Evolutionary conservation across 176 grass and related monocot genomes (phyloP), one percentile per base, ranked within the genome.

Genomic region (Tillandsia leiboldiana): DNA sequence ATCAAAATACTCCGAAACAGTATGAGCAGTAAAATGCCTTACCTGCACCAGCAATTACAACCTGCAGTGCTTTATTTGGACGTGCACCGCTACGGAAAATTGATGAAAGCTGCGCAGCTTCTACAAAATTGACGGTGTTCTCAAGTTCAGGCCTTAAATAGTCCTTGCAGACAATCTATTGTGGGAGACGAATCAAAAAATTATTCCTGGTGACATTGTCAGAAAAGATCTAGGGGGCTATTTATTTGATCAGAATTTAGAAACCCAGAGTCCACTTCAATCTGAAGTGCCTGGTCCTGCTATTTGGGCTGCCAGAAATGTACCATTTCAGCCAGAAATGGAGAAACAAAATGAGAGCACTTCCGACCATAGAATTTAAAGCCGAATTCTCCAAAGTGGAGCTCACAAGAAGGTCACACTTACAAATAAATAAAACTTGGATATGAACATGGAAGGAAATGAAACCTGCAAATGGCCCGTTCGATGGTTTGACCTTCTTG

Each of bases 31-130:
- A n/a, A 5, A 83, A 72, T 73, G 26, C 66, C 74, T 70, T 83
- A 93, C 94, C 94, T 90, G 94, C 89, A 70, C 94, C 94, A 49
- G 89, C 94, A 79, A 97, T 85, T 65, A 97, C 86, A 48, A 90
- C 69, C 71, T 97, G 63, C 71, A 97, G 84, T 11, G 89, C 82
- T 84, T 73, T 90, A 83, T 56, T 85, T 63, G 86, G 94, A 0
- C 70, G 77, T 69, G 83, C 56, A 23, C 69, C 83, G 72, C 62
- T 87, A 68, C 73, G 51, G 57, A 96, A 91, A 72, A 71, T 81
- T 33, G 86, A 87, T 76, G 92, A 96, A 64, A 92, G 83, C 57
- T 97, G 83, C 20, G 86, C 88, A 59, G 93, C 93, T 86, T 97
- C 93, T 64, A 97, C 58, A 87, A 81, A 90, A 50, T 87, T 96